Conservation (phyloP, 495 filamentous ascomycete species). For the Neurospora sp. region DNA sequence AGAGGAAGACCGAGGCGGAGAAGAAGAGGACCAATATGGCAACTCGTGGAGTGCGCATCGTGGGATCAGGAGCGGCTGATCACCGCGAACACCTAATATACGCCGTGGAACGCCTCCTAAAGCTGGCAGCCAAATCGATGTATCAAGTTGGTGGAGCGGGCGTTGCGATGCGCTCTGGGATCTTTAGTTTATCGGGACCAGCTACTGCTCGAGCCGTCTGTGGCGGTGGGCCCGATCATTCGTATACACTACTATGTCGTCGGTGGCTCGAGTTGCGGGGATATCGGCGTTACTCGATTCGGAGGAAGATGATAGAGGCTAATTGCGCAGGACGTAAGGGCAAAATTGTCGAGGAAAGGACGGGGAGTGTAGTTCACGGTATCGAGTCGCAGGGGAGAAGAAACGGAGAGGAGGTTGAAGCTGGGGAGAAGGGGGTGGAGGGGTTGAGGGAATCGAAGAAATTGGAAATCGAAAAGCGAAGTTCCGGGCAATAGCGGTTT, state of each 20-base stretch:
- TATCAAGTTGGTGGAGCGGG: background rate
- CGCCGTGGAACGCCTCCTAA: background rate
- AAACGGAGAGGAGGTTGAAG: background rate
- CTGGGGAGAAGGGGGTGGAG: background rate
- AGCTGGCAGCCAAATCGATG: background rate
- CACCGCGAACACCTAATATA: background rate
- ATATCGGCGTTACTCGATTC: background rate
- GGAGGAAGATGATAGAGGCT: background rate
- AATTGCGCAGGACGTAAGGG: background rate
- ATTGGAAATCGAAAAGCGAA: background rate
- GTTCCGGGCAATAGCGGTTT: background rate
- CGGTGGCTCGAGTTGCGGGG: background rate
- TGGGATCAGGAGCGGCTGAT: constrained; percentile 4
- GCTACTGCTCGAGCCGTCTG: constrained; percentile 3
- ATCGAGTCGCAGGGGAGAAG: background rate
- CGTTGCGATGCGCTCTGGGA: background rate
- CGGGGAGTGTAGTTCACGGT: background rate
- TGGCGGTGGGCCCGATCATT: constrained; percentile 1
- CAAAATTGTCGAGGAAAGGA: background rate
- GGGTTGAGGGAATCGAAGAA: background rate
- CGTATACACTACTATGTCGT: background rate
- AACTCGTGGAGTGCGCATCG: constrained; percentile 39
- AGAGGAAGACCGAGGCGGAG: constrained; percentile 36
- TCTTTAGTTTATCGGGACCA: background rate
- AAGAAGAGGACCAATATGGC: constrained; percentile 37